These are phyloP conservation scores for Fusarium fracticaudum DNA, from an alignment of 2,329 filamentous ascomycete species.

Conservation along the genomic window DNA sequence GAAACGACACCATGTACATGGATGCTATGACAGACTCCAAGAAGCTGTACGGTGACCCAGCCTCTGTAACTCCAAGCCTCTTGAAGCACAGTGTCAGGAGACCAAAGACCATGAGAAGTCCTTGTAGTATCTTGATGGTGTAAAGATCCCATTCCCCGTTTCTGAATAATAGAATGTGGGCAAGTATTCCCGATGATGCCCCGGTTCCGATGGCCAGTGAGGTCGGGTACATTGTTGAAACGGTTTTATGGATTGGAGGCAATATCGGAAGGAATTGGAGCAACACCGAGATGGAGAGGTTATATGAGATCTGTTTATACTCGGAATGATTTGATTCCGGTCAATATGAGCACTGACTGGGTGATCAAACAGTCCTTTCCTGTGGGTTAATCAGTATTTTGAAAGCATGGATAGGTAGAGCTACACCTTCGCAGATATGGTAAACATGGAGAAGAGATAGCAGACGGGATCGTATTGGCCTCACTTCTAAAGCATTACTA, in stretches of 20 bases:
- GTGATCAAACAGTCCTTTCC: accelerated
- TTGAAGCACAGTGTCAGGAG: not conserved
- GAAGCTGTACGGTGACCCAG: accelerated
- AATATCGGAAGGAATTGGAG: not conserved
- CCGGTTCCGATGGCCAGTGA: not conserved
- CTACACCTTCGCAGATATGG: too few species aligned
- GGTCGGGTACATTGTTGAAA: not conserved
- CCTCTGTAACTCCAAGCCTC: not conserved
- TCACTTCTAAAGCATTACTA: not conserved
- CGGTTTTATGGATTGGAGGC: accelerated
- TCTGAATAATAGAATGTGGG: not conserved
- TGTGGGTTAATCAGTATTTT: accelerated
- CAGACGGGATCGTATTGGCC: accelerated
- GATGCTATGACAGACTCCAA: not conserved
- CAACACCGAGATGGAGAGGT: accelerated
- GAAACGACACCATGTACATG: not conserved
- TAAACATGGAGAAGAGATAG: accelerated
- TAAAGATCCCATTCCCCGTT: not conserved
- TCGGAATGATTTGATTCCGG: not conserved
- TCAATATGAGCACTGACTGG: accelerated
- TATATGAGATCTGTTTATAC: not conserved
- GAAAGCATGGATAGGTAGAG: not conserved
- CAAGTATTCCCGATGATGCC: not conserved
- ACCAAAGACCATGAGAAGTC: not conserved
- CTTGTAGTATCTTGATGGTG: not conserved